Conservation (phyloP, 2,329 filamentous ascomycete species). For the Achaetomium macrosporum region DNA sequence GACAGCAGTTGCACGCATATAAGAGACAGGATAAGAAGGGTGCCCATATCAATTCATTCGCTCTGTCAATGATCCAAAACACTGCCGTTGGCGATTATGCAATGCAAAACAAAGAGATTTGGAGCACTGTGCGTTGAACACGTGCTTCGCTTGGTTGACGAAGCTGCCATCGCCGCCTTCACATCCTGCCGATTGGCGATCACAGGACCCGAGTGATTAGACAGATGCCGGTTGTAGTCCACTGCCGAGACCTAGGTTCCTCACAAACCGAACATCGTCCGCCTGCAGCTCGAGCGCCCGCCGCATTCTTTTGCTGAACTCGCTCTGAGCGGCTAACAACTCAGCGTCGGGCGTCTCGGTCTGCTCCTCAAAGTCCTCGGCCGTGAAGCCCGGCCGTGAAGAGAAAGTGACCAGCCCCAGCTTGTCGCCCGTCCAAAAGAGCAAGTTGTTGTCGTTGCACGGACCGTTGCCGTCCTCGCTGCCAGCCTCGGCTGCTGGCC, state of each 20-base stretch:
- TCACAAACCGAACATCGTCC: constrained; percentile 70
- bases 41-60: background rate
- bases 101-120: background rate
- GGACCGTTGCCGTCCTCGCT: constrained; percentile 12
- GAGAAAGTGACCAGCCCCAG: constrained; percentile 68
- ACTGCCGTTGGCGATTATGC: background rate
- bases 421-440: constrained; percentile 85
- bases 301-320: constrained; percentile 65
- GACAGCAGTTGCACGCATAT: background rate
- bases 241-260: constrained; percentile 51
- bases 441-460: constrained; percentile 58
- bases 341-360: constrained; percentile 35
- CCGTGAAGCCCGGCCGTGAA: constrained; percentile 41
- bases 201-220: background rate
- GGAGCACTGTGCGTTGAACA: background rate
- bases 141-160: background rate
- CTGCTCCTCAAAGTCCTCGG: constrained; percentile 46
- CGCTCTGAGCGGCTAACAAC: constrained; percentile 45
- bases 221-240: constrained; percentile 10
- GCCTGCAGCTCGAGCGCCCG: constrained; percentile 70
- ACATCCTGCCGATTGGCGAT: background rate
- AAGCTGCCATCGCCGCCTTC: background rate
- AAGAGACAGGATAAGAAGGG: background rate
- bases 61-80: background rate
- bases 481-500: constrained; percentile 30